These are phyloP conservation scores for Leccinum broughii DNA, from an alignment of 768 basidiomycete species.

Conservation along the genomic window DNA sequence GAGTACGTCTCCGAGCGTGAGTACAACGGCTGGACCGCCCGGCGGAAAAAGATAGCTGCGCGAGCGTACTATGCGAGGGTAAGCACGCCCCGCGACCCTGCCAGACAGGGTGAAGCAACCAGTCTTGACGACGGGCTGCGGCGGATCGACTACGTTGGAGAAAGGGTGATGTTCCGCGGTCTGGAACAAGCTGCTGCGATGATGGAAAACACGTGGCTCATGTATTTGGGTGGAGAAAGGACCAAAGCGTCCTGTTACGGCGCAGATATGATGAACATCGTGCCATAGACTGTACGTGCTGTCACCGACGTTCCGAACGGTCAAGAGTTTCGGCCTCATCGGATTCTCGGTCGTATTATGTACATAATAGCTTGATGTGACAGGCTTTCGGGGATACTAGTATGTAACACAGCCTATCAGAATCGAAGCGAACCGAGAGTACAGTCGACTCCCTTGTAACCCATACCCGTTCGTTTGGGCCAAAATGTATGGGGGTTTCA, in stretches of 20 bases:
- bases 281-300: too few species aligned
- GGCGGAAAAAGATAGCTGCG: not conserved
- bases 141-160: constrained; percentile 1
- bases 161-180: constrained; percentile 2
- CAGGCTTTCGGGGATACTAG: too few species aligned
- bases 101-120: too few species aligned
- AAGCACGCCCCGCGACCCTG: not conserved
- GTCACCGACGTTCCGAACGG: too few species aligned
- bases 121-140: not conserved
- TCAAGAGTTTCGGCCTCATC: too few species aligned
- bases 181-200: not conserved
- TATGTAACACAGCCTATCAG: too few species aligned
- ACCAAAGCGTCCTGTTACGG: not conserved
- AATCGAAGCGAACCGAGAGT: too few species aligned
- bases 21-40: not conserved
- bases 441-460: too few species aligned
- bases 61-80: constrained; percentile 1
- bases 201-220: not conserved
- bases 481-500: too few species aligned
- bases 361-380: too few species aligned
- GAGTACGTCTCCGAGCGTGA: not conserved
- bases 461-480: too few species aligned
- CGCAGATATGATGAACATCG: not conserved
- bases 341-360: too few species aligned
- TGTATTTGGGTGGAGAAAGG: not conserved